These are phyloP conservation scores for Candida suzukii DNA, from an alignment of 805 yeast species.

Conservation along the genomic window DNA sequence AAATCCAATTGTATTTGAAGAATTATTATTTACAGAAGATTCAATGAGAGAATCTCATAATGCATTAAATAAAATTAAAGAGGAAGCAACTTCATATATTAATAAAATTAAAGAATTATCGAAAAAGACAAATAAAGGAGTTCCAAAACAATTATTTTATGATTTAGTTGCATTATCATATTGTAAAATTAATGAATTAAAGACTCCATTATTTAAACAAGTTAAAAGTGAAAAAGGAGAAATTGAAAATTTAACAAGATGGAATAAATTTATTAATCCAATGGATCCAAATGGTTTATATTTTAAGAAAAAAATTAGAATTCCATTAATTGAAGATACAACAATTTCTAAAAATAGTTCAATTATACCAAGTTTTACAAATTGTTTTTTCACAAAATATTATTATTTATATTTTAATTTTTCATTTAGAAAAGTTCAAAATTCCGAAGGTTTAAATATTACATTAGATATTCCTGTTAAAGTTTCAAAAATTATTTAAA, in stretches of 20 bases:
- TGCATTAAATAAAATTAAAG: conserved; percentile 7
- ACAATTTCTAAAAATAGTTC: conserved; percentile 8
- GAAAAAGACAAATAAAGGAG: conserved; percentile 12
- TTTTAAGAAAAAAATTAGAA: background rate
- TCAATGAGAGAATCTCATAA: conserved; percentile 3
- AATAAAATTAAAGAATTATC: conserved; percentile 9
- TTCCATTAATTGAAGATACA: conserved; percentile 11
- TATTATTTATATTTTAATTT: conserved; percentile 11
- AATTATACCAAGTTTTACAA: conserved; percentile 14
- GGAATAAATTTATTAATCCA: conserved; percentile 3
- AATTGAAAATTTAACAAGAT: background rate
- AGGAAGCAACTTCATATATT: conserved; percentile 8
- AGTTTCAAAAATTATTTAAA: conserved; percentile 9
- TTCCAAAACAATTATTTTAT: conserved; percentile 15
- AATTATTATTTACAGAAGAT: conserved; percentile 5
- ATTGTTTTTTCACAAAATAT: conserved; percentile 12
- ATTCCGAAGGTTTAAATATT: background rate
- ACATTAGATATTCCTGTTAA: conserved; percentile 14
- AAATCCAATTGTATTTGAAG: conserved; percentile 15
- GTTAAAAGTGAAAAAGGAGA: background rate
- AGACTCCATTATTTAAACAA: conserved; percentile 12
- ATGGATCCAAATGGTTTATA: too few relatives aligned
- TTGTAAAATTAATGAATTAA: conserved; percentile 8
- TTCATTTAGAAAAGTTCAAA: conserved; percentile 8
- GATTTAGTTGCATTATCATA: conserved; percentile 16